A percentile compares a stretch with the other conserved stretches of the same genome.
Conservation (phyloP, 371 early-diverging fungal genomes). For the Lichtheimia hyalospora region DNA sequence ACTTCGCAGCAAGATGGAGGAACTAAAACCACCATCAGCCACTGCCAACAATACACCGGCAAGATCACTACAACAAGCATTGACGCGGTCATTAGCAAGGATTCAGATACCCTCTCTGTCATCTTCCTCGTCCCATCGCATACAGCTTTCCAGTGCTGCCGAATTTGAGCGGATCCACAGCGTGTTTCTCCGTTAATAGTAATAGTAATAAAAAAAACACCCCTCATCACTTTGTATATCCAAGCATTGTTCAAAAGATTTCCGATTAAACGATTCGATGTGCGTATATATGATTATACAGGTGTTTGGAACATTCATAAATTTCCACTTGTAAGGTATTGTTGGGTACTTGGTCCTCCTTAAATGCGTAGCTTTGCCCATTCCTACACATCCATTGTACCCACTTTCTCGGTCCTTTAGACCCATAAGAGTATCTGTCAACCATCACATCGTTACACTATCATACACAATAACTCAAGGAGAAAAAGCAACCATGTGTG, state of each 20-base stretch:
- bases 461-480: too few relatives aligned
- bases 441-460: too few relatives aligned
- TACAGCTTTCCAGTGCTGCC: constrained; percentile 28
- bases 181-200: constrained; percentile 27
- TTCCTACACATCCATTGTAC: too few relatives aligned
- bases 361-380: too few relatives aligned
- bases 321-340: too few relatives aligned
- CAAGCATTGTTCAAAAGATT: neutral
- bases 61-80: neutral
- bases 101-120: constrained; percentile 20
- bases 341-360: too few relatives aligned
- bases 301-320: too few relatives aligned
- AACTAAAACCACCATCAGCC: constrained; percentile 4
- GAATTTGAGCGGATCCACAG: constrained; percentile 42
- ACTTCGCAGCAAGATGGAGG: constrained; percentile 45
- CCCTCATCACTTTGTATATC: constrained; percentile 2
- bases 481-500: too few relatives aligned
- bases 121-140: constrained; percentile 14
- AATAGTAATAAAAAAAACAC: neutral
- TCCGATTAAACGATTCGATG: too few relatives aligned
- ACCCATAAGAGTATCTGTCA: too few relatives aligned
- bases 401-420: too few relatives aligned
- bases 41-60: neutral
- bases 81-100: constrained; percentile 16
- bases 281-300: too few relatives aligned